phyloP scores from a whole-genome alignment of 768 basidiomycete genomes.

The Kwoniella bestiolae region DNA sequence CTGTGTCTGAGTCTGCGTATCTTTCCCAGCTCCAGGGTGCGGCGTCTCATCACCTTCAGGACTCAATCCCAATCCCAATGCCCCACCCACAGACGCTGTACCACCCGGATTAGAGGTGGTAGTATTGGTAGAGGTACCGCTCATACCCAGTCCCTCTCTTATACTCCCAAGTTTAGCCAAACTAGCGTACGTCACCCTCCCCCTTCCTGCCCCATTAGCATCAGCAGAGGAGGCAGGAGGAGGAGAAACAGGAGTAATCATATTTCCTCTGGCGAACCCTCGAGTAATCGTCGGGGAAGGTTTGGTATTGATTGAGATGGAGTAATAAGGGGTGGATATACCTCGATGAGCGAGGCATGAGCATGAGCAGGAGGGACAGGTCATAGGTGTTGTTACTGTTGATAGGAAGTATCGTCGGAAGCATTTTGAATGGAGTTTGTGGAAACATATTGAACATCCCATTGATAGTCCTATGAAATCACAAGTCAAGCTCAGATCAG shows the following conservation, averaged over 20 bases:
- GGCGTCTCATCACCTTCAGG: slow-evolving; percentile 17
- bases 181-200: slow-evolving; percentile 23
- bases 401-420: slow-evolving; percentile 27
- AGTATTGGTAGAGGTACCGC: neutral
- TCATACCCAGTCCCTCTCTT: slow-evolving; percentile 17
- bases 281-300: slow-evolving; percentile 4
- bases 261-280: slow-evolving; percentile 19
- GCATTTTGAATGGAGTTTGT: slow-evolving; percentile 42
- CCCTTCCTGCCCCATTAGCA: slow-evolving; percentile 5
- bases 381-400: slow-evolving; percentile 2
- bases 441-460: slow-evolving; percentile 39
- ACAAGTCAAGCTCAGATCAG: neutral
- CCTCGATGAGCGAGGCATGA: slow-evolving; percentile 31
- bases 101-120: neutral
- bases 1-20: too few species aligned
- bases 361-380: slow-evolving; percentile 40
- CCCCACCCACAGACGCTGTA: neutral
- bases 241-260: slow-evolving; percentile 8
- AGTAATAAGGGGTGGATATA: slow-evolving; percentile 21
- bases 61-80: slow-evolving; percentile 8
- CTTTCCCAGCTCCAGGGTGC: neutral
- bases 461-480: slow-evolving; percentile 36
- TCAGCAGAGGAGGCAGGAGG: neutral
- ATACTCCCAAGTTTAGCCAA: slow-evolving; percentile 27
- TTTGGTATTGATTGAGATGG: slow-evolving; percentile 6